Base-by-base conservation (phyloP, 176 grass and related monocot species). In the Bolboschoenus planiculmis region DNA sequence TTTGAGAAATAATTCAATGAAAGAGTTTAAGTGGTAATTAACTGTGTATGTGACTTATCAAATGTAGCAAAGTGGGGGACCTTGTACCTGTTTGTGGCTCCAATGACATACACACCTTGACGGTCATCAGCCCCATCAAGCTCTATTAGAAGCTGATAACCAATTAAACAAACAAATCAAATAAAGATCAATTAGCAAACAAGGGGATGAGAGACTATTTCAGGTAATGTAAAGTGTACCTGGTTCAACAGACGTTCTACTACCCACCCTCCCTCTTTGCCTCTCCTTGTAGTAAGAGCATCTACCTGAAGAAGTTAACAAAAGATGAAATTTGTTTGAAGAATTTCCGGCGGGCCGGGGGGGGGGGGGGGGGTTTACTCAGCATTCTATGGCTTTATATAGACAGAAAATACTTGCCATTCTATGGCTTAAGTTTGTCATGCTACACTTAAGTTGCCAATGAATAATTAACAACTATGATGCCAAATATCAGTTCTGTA, bases 251-350 rank as follows among this genome's bases (percentile, higher is more conserved):
- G 84, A 7, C 92, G 87, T 46, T 97, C 92, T 59, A 93, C 90
- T 74, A 95, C 92, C 92, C 90, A 93, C 51, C 89, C 92, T 48
- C 71, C 71, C 71, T 75, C 71, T 75, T 75, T 94, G 34, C 92
- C 95, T 85, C 92, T 83, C 37, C 89, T 91, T 83, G 90, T 95
- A 75, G 95, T 95, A 62, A 98, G 92, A 85, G 95, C 95, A 91
- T 95, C 95, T 51, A 98, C 84, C 95, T 98, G 79, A 2, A 71
- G 70, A 48, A 55, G 10, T 63, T 61, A 82, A 79, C 39, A 18
- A 30, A 60, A 43, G 36, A 42, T 50, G 24, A 72, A 72, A 72
- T 26, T 46, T 64, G 30, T 30, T 62, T 10, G 26, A n/a, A 62
- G 6, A 4, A 4, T 14, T 29, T 62, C n/a, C n/a, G n/a, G n/a